Evolutionary conservation across 495 filamentous ascomycete genomes (phyloP).

Genomic region (Xylaria sp.): DNA sequence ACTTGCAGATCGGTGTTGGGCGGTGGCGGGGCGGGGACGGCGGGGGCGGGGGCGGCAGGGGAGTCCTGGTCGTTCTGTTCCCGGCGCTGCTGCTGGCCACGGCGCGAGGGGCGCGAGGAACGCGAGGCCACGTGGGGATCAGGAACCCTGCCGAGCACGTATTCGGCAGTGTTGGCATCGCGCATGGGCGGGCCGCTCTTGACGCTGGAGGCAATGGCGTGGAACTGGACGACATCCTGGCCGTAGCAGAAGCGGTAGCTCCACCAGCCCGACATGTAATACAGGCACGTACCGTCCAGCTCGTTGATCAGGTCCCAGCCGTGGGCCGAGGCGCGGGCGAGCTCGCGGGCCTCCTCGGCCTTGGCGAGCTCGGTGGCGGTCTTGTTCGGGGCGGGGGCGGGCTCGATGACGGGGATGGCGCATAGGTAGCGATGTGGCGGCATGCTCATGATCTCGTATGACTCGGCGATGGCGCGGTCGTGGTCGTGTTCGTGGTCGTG

Average conservation of each 20-base stretch:
- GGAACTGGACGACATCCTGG: conserved; percentile 87
- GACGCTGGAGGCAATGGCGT: conserved; percentile 72
- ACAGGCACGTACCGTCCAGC: conserved; percentile 87
- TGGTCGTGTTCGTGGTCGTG: conserved; percentile 34
- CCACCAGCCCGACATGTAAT: conserved; percentile 95
- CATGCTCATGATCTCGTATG: conserved; percentile 77
- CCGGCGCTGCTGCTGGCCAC: conserved; percentile 40
- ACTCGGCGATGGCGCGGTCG: conserved; percentile 47
- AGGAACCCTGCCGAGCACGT: conserved; percentile 70
- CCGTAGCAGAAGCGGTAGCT: conserved; percentile 96
- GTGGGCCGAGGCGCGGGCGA: conserved; percentile 79
- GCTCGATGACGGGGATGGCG: conserved; percentile 75
- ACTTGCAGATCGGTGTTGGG: conserved; percentile 73
- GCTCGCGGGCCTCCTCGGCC: conserved; percentile 82
- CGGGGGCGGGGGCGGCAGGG: conserved; percentile 33
- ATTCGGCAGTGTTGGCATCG: conserved; percentile 79
- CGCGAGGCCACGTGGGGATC: conserved; percentile 35
- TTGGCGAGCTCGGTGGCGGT: conserved; percentile 68
- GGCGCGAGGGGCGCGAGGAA: conserved; percentile 37
- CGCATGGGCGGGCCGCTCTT: conserved; percentile 71
- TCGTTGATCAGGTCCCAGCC: conserved; percentile 90
- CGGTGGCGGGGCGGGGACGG: conserved; percentile 45
- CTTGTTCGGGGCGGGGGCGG: conserved; percentile 59
- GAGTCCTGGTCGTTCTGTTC: conserved; percentile 30
- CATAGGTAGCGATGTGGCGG: conserved; percentile 79